Evolutionary conservation across 805 yeast genomes (phyloP).

Genomic region (Metschnikowia lochheadii): DNA sequence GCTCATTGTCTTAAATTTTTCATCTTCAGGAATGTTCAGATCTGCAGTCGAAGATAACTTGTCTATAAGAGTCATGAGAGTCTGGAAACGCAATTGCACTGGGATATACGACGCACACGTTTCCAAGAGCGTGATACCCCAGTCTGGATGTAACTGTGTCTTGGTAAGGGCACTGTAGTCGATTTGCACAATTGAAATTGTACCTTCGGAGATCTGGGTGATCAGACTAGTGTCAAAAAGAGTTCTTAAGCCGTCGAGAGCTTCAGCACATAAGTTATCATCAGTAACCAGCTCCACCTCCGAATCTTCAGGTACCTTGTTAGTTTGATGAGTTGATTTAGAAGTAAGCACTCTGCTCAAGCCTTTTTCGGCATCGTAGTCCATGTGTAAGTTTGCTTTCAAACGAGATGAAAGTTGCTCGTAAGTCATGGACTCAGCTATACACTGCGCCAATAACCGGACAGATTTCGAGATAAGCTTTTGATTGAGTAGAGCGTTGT

Average conservation of each 20-base stretch:
- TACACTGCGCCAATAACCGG: conserved; percentile 35
- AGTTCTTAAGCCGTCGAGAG: conserved; percentile 48
- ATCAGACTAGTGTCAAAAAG: conserved; percentile 63
- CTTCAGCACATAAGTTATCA: conserved; percentile 43
- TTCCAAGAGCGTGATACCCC: conserved; percentile 59
- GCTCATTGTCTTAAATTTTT: conserved; percentile 25
- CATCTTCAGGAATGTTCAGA: conserved; percentile 12
- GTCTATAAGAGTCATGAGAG: conserved; percentile 44
- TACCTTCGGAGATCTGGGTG: conserved; percentile 55
- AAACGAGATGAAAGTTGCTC: conserved; percentile 22
- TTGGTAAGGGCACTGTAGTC: conserved; percentile 23
- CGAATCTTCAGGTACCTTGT: conserved; percentile 23
- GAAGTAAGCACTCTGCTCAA: conserved; percentile 28
- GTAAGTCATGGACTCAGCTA: conserved; percentile 21
- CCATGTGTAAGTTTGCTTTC: conserved; percentile 25
- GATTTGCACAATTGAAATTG: conserved; percentile 46
- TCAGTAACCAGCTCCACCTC: conserved; percentile 35
- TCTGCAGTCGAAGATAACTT: conserved; percentile 24
- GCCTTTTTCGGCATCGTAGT: conserved; percentile 21
- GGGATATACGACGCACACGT: conserved; percentile 74
- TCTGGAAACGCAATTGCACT: conserved; percentile 67
- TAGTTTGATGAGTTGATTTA: conserved; percentile 15
- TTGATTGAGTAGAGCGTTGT: conserved; percentile 26
- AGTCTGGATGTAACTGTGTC: conserved; percentile 20
- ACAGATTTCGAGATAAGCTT: conserved; percentile 32